These are phyloP conservation scores for Gossypium lobatum DNA, from an alignment of 441 rosid genomes.

Conservation along the genomic window DNA sequence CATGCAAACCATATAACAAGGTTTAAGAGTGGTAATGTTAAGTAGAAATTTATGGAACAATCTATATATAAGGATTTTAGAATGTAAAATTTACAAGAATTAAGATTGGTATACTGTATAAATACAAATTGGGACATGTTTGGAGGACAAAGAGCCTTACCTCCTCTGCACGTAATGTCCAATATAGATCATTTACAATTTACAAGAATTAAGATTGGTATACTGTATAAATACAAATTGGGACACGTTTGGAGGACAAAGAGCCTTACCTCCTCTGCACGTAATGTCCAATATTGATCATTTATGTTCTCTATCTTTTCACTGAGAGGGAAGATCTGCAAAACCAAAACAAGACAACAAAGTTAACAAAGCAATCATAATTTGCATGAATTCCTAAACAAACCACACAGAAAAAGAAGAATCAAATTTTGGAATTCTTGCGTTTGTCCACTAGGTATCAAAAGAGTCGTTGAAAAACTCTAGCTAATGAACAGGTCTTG, in stretches of 20 bases:
- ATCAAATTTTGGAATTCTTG: conserved; percentile 4
- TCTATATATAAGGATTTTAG: neutral
- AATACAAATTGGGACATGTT: neutral
- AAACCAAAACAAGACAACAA: neutral
- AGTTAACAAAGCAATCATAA: neutral
- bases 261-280: conserved; percentile 85
- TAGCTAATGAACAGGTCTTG: neutral
- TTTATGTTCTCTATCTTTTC: conserved; percentile 95
- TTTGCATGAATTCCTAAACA: neutral
- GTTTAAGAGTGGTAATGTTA: neutral
- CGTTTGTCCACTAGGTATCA: neutral
- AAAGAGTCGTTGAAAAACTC: neutral
- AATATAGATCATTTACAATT: conserved; percentile 77
- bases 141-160: conserved; percentile 28
- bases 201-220: neutral
- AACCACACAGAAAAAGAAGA: neutral
- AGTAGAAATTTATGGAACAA: neutral
- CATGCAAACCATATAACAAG: neutral
- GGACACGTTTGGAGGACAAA: conserved; percentile 2
- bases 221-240: neutral
- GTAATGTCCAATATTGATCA: conserved; percentile 98
- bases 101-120: neutral
- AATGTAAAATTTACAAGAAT: neutral
- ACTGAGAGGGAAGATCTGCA: conserved; percentile 73
- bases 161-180: conserved; percentile 99